A percentile compares a stretch with the other conserved stretches of the same genome.
phyloP scores from a whole-genome alignment of 2,329 filamentous ascomycete genomes.

The Xylaria sp. region DNA sequence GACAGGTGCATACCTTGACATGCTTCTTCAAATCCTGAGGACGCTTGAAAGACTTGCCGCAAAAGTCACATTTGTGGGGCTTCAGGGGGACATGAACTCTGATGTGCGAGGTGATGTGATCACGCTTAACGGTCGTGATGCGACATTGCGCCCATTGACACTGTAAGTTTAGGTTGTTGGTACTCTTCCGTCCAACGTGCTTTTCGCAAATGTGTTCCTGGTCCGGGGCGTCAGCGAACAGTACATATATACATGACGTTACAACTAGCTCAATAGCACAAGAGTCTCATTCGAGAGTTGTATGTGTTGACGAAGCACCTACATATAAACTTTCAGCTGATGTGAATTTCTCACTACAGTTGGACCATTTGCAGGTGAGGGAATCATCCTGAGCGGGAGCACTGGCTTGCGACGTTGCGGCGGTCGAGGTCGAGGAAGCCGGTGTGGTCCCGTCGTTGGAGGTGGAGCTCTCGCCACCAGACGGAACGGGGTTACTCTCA shows the following conservation, averaged over 20 bases:
- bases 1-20: slow-evolving; percentile 69
- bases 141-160: slow-evolving; percentile 97
- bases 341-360: slow-evolving; percentile 63
- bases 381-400: slow-evolving; percentile 54
- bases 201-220: slow-evolving; percentile 98
- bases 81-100: slow-evolving; percentile 98
- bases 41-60: slow-evolving; percentile 98
- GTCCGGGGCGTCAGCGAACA: slow-evolving; percentile 11
- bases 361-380: slow-evolving; percentile 65
- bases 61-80: slow-evolving; percentile 99
- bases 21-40: slow-evolving; percentile 99
- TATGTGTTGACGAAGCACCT: slow-evolving; percentile 40
- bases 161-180: slow-evolving; percentile 96
- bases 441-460: slow-evolving; percentile 59
- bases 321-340: slow-evolving; percentile 66
- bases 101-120: slow-evolving; percentile 99
- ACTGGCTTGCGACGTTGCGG: slow-evolving; percentile 52
- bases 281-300: background rate
- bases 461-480: slow-evolving; percentile 47
- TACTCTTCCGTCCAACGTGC: slow-evolving; percentile 98
- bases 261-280: background rate
- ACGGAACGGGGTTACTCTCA: slow-evolving; percentile 36
- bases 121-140: slow-evolving; percentile 96
- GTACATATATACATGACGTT: background rate
- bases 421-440: slow-evolving; percentile 56